Percentiles rank a stretch among this genome's conserved stretches.
These are phyloP conservation scores for Sophora flavescens DNA, from an alignment of 306 rosid species.

Conservation along the genomic window DNA sequence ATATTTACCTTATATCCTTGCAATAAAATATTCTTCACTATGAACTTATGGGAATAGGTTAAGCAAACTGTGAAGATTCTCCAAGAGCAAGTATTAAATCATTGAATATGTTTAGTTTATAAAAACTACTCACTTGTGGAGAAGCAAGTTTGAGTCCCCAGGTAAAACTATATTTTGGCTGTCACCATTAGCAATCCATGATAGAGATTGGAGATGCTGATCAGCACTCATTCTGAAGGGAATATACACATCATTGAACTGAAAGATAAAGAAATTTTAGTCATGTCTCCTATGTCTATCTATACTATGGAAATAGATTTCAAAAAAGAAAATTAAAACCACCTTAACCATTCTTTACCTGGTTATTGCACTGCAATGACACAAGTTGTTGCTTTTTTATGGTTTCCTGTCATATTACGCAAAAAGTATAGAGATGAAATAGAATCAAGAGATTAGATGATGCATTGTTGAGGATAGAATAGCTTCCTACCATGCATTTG, in stretches of 20 bases:
- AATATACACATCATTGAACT: constrained; percentile 77
- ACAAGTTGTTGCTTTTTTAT: constrained; percentile 72
- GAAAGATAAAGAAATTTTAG: constrained; percentile 48
- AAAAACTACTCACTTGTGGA: constrained; percentile 59
- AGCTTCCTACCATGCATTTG: not conserved
- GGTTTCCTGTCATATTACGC: constrained; percentile 56
- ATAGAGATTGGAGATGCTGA: constrained; percentile 76
- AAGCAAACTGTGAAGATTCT: not conserved
- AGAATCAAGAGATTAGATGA: not conserved
- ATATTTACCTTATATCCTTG: constrained; percentile 13
- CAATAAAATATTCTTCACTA: not conserved
- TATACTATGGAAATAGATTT: not conserved
- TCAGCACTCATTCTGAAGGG: constrained; percentile 70
- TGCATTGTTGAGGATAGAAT: not conserved
- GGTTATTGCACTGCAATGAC: constrained; percentile 76
- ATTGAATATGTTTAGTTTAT: constrained; percentile 4
- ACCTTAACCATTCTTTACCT: constrained; percentile 59
- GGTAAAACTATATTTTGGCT: constrained; percentile 62
- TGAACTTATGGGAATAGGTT: constrained; percentile 3
- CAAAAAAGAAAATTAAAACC: not conserved
- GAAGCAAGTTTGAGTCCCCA: constrained; percentile 74
- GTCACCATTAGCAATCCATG: constrained; percentile 69
- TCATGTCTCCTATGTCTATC: constrained; percentile 7
- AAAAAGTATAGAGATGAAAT: constrained; percentile 5
- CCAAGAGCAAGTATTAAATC: constrained; percentile 9